Percentiles rank a stretch among this genome's conserved stretches.
Evolutionary conservation across 1,284 basidiomycete genomes (phyloP).

Genomic region (Cryptococcus neoformans): DNA sequence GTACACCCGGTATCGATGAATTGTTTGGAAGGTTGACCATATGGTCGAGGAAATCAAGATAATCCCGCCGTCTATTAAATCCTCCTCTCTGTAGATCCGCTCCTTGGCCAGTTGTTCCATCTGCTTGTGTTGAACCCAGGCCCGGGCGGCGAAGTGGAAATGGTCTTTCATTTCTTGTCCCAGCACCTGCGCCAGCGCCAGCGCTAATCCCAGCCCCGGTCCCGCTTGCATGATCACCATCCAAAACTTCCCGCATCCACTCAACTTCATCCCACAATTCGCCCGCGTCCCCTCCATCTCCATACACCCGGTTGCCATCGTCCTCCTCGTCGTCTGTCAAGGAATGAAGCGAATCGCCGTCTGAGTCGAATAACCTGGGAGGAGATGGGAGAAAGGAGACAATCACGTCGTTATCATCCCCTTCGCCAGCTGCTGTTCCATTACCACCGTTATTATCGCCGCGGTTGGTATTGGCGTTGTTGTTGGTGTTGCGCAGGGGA

Average conservation of each 20-base stretch:
- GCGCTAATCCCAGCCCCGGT: neutral
- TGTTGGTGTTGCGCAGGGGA: no score
- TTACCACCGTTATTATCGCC: no score
- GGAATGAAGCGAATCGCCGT: neutral
- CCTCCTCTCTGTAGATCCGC: neutral
- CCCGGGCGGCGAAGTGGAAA: no score
- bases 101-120: neutral
- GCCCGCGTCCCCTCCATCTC: neutral
- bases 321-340: neutral
- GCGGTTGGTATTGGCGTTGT: no score
- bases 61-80: neutral
- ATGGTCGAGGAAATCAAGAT: neutral
- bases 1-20: no score
- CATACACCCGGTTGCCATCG: neutral
- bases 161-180: neutral
- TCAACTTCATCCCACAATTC: neutral
- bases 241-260: neutral
- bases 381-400: no score
- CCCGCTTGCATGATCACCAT: neutral
- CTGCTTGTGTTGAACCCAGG: no score
- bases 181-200: neutral
- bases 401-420: no score
- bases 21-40: neutral
- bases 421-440: no score
- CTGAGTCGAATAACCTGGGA: no score